Evolutionary conservation across 371 early-diverging fungal species (phyloP).

Genomic region (Nosema muscidifuracis): DNA sequence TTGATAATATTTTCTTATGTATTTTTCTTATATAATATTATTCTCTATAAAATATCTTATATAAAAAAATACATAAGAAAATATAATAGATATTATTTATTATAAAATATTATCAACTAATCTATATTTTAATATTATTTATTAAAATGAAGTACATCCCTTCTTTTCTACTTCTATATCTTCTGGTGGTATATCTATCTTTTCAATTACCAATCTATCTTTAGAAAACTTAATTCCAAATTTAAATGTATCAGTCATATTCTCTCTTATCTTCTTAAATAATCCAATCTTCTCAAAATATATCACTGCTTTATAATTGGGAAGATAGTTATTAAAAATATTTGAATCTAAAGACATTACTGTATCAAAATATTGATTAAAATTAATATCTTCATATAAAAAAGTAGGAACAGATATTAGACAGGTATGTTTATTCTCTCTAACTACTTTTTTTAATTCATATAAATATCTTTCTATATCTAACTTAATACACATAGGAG

Average conservation of each 20-base stretch:
- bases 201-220: conserved; percentile 15
- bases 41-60: no score
- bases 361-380: conserved; percentile 25
- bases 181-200: conserved; percentile 34
- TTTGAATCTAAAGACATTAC: conserved; percentile 25
- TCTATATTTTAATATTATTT: no score
- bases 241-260: conserved; percentile 12
- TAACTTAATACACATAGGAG: background rate
- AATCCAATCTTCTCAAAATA: conserved; percentile 13
- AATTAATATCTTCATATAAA: background rate
- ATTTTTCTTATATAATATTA: no score
- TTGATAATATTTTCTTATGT: no score
- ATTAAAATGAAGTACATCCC: background rate
- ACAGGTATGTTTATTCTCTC: conserved; percentile 15
- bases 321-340: conserved; percentile 15
- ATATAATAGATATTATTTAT: no score
- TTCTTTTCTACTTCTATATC: background rate
- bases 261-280: background rate
- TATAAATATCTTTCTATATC: conserved; percentile 5
- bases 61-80: no score
- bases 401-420: conserved; percentile 26
- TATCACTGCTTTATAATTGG: conserved; percentile 29
- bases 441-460: conserved; percentile 5
- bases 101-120: no score
- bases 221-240: conserved; percentile 29